Conservation (phyloP, 345 rosid species). For the Citrus mangshanensis region DNA sequence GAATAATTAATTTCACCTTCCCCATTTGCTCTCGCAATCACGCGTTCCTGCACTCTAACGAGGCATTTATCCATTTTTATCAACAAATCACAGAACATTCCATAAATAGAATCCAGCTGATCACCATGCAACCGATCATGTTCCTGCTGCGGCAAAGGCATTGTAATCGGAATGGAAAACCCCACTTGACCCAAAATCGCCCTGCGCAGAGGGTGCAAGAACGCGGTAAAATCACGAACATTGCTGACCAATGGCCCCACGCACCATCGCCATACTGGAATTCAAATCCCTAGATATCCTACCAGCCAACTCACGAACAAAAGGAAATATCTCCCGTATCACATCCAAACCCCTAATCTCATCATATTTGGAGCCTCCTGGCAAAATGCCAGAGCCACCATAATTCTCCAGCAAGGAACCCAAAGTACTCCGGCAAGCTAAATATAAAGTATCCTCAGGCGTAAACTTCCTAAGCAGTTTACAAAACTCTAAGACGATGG, state of each 20-base stretch:
- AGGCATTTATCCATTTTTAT: conserved; percentile 56
- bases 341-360: conserved; percentile 28
- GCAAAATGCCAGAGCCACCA: conserved; percentile 26
- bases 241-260: conserved; percentile 42
- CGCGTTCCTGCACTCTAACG: conserved; percentile 32
- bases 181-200: conserved; percentile 34
- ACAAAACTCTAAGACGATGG: conserved; percentile 75
- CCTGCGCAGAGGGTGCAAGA: conserved; percentile 51
- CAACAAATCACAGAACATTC: conserved; percentile 42
- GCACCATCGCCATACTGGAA: conserved; percentile 20
- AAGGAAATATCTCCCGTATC: conserved; percentile 61
- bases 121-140: conserved; percentile 23
- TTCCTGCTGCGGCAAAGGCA: conserved; percentile 39
- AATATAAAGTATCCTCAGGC: conserved; percentile 51
- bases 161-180: conserved; percentile 27
- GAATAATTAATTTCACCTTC: conserved; percentile 38
- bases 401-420: conserved; percentile 56
- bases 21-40: conserved; percentile 29
- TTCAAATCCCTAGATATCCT: conserved; percentile 47
- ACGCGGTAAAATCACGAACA: conserved; percentile 55
- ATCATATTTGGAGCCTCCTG: conserved; percentile 18
- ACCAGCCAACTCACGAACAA: conserved; percentile 60
- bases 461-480: conserved; percentile 59
- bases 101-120: conserved; percentile 49
- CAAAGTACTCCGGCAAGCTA: conserved; percentile 60